Evolutionary conservation across 2,329 filamentous ascomycete species (phyloP), one percentile per base, ranked within the genome.

Genomic region (Fusarium compactum): DNA sequence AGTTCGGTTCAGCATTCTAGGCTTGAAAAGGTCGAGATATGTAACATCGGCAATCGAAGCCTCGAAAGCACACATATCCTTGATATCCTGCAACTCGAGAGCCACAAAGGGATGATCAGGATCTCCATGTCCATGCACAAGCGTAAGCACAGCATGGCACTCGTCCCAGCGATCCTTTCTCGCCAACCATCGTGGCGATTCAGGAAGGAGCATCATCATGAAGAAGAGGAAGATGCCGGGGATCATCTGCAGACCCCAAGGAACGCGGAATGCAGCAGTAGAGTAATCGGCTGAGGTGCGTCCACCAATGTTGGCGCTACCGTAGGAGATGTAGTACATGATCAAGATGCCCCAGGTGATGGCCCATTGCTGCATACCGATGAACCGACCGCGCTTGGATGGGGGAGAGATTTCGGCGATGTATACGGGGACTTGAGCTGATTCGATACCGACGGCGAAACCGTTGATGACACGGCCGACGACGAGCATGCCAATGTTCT

Each of bases 61-160:
- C 79, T 96, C 92, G 67, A 95, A 92, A 53, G 93, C 90, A 73
- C 91, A 87, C 78, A 90, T 90, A 41, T 91, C 88, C 69, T 88
- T 87, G 76, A 96, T 95, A 70, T 95, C 92, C 22, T 88, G 82
- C 77, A 92, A 82, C 77, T 96, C 93, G 83, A 85, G 12, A 80
- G 80, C 43, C 12, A 95, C 92, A 70, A 92, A 91, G 0, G 88
- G 86, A 43, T 87, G 87, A 73, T 89, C 84, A 3, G 82, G 80
- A 67, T 94, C 87, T 3, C 92, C 91, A 57, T 90, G 84, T 41
- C 86, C 89, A 74, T 92, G 90, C 3, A 92, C 87, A 30, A 91
- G 82, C 1, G 83, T 84, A 40, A 85, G 76, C 5, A 87, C 82
- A 20, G 80, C 79, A 57, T 85, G 88, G 82, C 41, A 71, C 5